phyloP scores from a whole-genome alignment of 1,139 yeast species.

The Scheffersomyces titani region DNA sequence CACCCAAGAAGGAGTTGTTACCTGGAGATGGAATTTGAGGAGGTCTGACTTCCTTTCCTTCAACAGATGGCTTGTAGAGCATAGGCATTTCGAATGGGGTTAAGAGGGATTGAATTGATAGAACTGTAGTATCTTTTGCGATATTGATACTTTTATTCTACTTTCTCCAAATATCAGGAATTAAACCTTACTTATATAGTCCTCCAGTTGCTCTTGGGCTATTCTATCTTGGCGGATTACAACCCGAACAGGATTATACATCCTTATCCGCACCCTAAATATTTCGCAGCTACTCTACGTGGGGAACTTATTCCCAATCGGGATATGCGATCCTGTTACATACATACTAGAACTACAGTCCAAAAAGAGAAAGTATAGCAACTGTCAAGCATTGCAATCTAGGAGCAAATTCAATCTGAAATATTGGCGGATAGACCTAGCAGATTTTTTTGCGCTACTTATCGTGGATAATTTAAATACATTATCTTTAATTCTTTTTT shows the following conservation, averaged over 20 bases:
- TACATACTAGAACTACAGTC: neutral
- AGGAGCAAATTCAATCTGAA: too few relatives aligned
- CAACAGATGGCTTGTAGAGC: conserved; percentile 53
- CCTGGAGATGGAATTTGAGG: conserved; percentile 59
- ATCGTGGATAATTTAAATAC: neutral
- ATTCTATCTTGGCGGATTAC: neutral
- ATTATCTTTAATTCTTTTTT: too few relatives aligned
- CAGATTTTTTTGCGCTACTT: neutral
- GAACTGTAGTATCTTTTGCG: neutral
- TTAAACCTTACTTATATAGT: neutral
- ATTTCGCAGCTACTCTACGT: neutral
- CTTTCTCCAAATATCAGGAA: neutral
- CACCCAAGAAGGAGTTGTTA: conserved; percentile 68
- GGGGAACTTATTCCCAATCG: neutral
- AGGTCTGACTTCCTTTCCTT: conserved; percentile 57
- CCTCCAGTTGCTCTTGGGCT: neutral
- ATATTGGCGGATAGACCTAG: neutral
- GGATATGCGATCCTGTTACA: neutral
- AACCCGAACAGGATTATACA: neutral
- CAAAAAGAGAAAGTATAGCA: neutral
- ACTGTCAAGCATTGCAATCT: neutral
- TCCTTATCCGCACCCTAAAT: neutral
- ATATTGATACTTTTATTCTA: too few relatives aligned
- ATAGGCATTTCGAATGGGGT: conserved; percentile 49
- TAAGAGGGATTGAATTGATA: neutral